Evolutionary conservation across 345 rosid species (phyloP).

Genomic region (Conringia planisiliqua): DNA sequence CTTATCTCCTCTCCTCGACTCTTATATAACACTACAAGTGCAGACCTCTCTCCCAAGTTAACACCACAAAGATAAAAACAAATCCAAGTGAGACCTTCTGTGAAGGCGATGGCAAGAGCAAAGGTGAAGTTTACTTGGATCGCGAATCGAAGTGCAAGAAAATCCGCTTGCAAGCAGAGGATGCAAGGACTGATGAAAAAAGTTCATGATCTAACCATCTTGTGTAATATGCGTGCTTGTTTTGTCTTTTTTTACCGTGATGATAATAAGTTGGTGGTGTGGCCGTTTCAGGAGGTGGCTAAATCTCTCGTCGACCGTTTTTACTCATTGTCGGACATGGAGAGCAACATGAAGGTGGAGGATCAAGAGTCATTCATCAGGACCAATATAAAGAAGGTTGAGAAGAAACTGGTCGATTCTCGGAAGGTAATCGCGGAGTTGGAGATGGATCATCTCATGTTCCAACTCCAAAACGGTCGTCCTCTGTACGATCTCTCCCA

Average conservation of each 20-base stretch:
- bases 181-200: not conserved
- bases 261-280: not conserved
- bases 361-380: slow-evolving; percentile 13
- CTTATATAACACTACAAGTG: not conserved
- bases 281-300: not conserved
- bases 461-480: not conserved
- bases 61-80: not conserved
- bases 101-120: not conserved
- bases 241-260: not conserved
- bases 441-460: slow-evolving; percentile 12
- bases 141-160: not conserved
- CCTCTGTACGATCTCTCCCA: not conserved
- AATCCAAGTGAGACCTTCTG: not conserved
- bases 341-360: not conserved
- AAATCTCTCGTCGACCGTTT: not conserved
- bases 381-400: not conserved
- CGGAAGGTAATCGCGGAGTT: not conserved
- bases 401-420: not conserved
- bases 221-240: not conserved
- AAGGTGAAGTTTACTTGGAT: not conserved
- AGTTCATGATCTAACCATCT: not conserved
- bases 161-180: not conserved
- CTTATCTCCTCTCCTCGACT: not conserved
- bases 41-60: not conserved
- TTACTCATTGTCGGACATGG: not conserved